Evolutionary conservation across 306 rosid species (phyloP).

Genomic region (Hylodesmum podocarpum): DNA sequence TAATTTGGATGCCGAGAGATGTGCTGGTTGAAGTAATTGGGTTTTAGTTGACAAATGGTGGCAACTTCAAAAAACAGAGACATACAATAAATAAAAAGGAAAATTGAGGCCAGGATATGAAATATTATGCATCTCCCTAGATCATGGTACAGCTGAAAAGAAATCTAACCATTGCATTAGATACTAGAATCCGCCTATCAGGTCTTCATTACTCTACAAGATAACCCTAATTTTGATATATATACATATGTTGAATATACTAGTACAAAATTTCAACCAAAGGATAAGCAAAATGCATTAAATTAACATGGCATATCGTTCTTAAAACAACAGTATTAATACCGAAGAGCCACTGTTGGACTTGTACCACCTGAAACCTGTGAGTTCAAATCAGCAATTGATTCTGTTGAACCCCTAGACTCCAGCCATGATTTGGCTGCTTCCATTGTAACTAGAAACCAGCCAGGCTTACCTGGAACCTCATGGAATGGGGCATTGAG

Average conservation of each 20-base stretch:
- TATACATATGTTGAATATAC: not conserved
- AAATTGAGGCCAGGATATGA: not conserved
- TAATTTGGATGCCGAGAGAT: not conserved
- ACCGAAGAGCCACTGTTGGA: conserved; percentile 16
- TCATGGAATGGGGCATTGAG: conserved; percentile 76
- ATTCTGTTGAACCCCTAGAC: conserved; percentile 50
- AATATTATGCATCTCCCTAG: not conserved
- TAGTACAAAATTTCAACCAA: not conserved
- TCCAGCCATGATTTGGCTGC: conserved; percentile 86
- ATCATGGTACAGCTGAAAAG: not conserved
- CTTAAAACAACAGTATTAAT: conserved; percentile 29
- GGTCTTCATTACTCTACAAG: not conserved
- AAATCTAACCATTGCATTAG: not conserved
- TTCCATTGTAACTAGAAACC: conserved; percentile 75
- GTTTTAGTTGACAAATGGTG: not conserved
- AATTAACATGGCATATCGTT: conserved; percentile 19
- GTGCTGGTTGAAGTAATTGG: not conserved
- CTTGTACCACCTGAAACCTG: conserved; percentile 14
- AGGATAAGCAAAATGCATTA: conserved; percentile 18
- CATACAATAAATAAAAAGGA: not conserved
- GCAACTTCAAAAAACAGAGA: not conserved
- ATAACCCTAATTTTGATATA: not conserved
- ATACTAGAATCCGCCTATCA: not conserved
- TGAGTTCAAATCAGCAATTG: conserved; percentile 29
- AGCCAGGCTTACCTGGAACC: conserved; percentile 75